Base-by-base conservation (phyloP, 2,329 filamentous ascomycete species). In the Botrytis deweyae region DNA sequence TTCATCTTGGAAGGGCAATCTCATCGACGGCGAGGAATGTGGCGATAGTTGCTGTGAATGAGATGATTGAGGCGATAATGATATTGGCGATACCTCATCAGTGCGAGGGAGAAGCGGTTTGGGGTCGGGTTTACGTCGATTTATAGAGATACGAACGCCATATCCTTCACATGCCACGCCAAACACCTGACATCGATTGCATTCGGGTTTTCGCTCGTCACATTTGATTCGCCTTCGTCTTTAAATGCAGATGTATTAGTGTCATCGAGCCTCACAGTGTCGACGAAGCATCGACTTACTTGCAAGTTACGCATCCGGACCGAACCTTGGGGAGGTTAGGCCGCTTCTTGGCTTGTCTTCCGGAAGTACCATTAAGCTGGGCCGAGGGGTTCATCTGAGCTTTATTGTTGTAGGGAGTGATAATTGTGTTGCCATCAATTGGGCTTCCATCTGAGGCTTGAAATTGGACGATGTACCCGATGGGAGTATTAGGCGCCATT, bases 1-100 rank as follows among this genome's bases (percentile, higher is more conserved):
- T 77, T 90, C 88, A 58, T 83, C 86, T 16, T 33, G 58, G n/a
- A 74, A 74, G 33, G n/a, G 42, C 33, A 70, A 33, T 29, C 40
- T 55, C 59, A 33, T 52, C 8, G 73, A 73, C 33, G 65, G 73
- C n/a, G 44, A 49, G 9, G 44, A 49, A 36, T n/a, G 36, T 25
- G 52, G 44, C 42, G 58, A 70, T 33, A 52, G 40, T 33, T 49
- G 49, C 22, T 20, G 29, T 58, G 66, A 58, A 33, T 58, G 38
- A 33, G 36, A 58, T 42, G 65, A 68, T 29, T 58, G 49, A 33
- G 49, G 36, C 36, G 66, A 58, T 33, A 33, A 58, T 33, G 38
- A 42, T 59, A 16, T 38, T 42, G 49, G 66, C 18, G 66, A 69
- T 25, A 33, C 18, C 9, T 58, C 52, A 20, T 22, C 66, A 33